These are phyloP conservation scores for Plasmodium inui DNA, from an alignment of 169 alveolate species.

Conservation along the genomic window DNA sequence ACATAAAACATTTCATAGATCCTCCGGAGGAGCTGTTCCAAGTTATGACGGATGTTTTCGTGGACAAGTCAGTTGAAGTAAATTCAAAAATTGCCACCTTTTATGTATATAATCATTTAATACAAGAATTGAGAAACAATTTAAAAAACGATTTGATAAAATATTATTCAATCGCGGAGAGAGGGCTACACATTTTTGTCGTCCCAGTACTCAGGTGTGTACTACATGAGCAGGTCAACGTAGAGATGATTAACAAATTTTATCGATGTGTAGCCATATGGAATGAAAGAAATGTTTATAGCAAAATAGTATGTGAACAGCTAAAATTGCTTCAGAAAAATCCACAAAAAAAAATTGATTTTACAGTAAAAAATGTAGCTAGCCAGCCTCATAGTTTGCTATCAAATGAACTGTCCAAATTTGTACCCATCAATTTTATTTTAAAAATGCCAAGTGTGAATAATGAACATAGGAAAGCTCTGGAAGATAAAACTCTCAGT, in stretches of 20 bases:
- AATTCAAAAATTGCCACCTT: conserved; percentile 72
- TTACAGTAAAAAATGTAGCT: conserved; percentile 12
- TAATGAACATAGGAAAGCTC: conserved; percentile 63
- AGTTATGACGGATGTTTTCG: conserved; percentile 40
- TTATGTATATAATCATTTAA: conserved; percentile 75
- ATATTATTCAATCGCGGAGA: conserved; percentile 58
- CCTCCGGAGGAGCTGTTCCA: conserved; percentile 70
- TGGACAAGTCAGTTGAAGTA: conserved; percentile 21
- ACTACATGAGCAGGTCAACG: conserved; percentile 9
- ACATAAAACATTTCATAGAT: conserved; percentile 70
- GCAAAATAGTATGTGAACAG: conserved; percentile 70
- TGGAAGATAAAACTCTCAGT: conserved; percentile 37
- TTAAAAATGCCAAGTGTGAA: conserved; percentile 76
- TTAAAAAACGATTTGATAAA: conserved; percentile 28
- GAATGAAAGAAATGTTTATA: conserved; percentile 71
- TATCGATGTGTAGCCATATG: conserved; percentile 65
- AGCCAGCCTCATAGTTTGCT: conserved; percentile 64
- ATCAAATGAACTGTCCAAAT: conserved; percentile 73
- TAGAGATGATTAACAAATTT: conserved; percentile 56
- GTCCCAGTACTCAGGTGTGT: conserved; percentile 58
- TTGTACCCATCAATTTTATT: conserved; percentile 49
- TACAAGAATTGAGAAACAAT: conserved; percentile 69
- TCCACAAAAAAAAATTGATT: conserved; percentile 55
- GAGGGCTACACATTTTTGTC: conserved; percentile 47
- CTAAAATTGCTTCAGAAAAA: conserved; percentile 48